Conservation (phyloP, 2,329 filamentous ascomycete genomes). For the Diaporthe citrichinensis region DNA sequence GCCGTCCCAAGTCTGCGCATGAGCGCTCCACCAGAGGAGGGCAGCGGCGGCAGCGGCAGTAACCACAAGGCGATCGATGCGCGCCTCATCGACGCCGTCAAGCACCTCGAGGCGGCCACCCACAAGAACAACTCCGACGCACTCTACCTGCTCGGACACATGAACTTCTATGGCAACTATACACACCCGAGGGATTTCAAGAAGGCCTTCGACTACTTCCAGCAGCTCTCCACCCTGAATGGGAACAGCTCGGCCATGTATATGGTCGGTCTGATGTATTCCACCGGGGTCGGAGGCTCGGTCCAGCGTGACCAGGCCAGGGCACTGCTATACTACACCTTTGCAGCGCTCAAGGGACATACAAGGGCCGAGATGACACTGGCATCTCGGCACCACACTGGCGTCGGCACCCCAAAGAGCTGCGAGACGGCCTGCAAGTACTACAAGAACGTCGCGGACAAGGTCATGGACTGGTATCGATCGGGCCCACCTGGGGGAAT, state of each 20-base stretch:
- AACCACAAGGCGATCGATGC: conserved; percentile 55
- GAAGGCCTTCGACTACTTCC: conserved; percentile 85
- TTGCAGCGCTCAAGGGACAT: conserved; percentile 88
- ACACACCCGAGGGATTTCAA: conserved; percentile 86
- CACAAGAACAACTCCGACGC: conserved; percentile 81
- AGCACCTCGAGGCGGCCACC: conserved; percentile 66
- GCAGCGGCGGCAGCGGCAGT: conserved; percentile 36
- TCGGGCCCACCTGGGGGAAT: conserved; percentile 92
- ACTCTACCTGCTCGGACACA: conserved; percentile 88
- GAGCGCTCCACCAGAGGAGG: conserved; percentile 59
- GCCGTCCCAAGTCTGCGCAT: conserved; percentile 65
- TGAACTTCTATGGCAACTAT: conserved; percentile 98
- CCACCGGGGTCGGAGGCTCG: conserved; percentile 87
- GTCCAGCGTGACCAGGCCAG: conserved; percentile 91
- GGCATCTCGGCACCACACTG: conserved; percentile 86
- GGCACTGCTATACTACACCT: conserved; percentile 93
- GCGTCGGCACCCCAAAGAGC: conserved; percentile 86
- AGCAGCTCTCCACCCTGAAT: conserved; percentile 79
- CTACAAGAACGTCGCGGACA: conserved; percentile 95
- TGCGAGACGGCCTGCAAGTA: conserved; percentile 89
- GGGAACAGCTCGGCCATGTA: conserved; percentile 95
- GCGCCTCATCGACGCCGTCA: conserved; percentile 65
- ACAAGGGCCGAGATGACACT: conserved; percentile 93
- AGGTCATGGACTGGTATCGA: conserved; percentile 88
- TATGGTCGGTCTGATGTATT: conserved; percentile 96